A percentile compares a stretch with the other conserved stretches of the same genome.
Evolutionary conservation across 1,139 yeast genomes (phyloP).

Genomic region (Nematodospora anomalae): DNA sequence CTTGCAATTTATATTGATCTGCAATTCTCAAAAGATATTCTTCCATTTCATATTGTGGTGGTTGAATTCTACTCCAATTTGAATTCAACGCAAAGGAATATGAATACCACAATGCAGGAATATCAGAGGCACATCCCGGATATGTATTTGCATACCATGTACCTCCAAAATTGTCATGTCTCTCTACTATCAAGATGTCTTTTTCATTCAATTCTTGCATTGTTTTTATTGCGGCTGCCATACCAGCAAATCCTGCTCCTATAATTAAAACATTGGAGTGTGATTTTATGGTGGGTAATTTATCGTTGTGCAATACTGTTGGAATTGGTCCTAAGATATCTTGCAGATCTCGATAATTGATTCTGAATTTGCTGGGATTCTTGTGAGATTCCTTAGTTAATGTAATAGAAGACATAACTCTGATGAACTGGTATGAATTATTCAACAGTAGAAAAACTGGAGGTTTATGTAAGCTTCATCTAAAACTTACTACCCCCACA

Average conservation of each 20-base stretch:
- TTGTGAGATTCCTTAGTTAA: slow-evolving; percentile 31
- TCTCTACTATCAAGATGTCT: slow-evolving; percentile 43
- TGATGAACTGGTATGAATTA: too few relatives aligned
- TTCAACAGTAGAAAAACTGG: too few relatives aligned
- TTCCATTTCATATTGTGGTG: slow-evolving; percentile 49
- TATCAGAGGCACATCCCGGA: slow-evolving; percentile 54
- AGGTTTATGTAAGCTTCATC: too few relatives aligned
- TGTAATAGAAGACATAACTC: slow-evolving; percentile 23
- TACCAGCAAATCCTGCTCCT: slow-evolving; percentile 52
- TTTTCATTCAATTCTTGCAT: slow-evolving; percentile 29
- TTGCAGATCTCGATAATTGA: slow-evolving; percentile 27
- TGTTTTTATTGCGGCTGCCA: slow-evolving; percentile 32
- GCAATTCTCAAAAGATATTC: slow-evolving; percentile 44
- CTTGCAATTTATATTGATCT: slow-evolving; percentile 30
- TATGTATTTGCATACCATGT: slow-evolving; percentile 55
- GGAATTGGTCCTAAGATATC: slow-evolving; percentile 26
- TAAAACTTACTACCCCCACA: too few relatives aligned
- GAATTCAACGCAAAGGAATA: slow-evolving; percentile 39
- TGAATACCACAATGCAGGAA: slow-evolving; percentile 51
- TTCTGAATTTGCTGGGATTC: slow-evolving; percentile 33
- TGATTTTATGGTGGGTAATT: slow-evolving; percentile 23
- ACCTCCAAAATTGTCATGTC: slow-evolving; percentile 48
- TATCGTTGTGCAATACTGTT: slow-evolving; percentile 12
- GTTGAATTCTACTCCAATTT: slow-evolving; percentile 45
- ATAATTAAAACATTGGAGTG: slow-evolving; percentile 36